Base-by-base conservation (phyloP, 116 monocot genomes). In the Cymodocea nodosa region DNA sequence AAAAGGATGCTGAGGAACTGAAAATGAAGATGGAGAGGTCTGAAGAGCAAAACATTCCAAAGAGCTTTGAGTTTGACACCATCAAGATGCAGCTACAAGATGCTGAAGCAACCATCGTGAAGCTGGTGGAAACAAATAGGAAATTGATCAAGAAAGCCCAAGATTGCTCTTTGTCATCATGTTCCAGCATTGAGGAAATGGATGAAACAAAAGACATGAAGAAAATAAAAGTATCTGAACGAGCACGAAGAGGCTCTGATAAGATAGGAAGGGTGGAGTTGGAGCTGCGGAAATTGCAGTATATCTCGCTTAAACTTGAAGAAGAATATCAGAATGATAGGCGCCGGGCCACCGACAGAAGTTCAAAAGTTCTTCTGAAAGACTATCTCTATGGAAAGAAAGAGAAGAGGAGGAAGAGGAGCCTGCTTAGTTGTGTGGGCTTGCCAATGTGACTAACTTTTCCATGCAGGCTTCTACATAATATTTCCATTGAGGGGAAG, bases 221-320 rank as follows among this genome's bases (percentile, higher is more conserved):
- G 76, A 70, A 73, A 63, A 70, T 65, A 53, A 63, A 72, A 40
- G 55, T 88, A 0, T 81, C 74, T 4, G 83, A 82, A 30, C 74
- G 71, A 15, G 76, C 60, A 22, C 60, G 70, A 40, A 70, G 66
- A 61, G 78, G 71, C 12, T 82, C 79, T 16, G 99, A 92, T 61
- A 89, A 80, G 73, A 83, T 89, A 20, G 86, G 58, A 23, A 76
- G 74, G 52, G 61, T 92, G 73, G 92, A 99, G 68, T 18, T 87
- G 74, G 92, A 92, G 61, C 57, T 99, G 30, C 82, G 89, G 59
- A 89, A 92, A 62, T 81, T 89, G 1, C 79, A 92, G 22, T 89
- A 86, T 69, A 63, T 86, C 10, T 57, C 89, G 59, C 70, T 82
- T 11, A 92, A 89, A 60, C 73, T 92, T 5, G 76, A 92, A 24